A percentile compares a stretch with the other conserved stretches of the same genome.
phyloP scores from a whole-genome alignment of 2,329 filamentous ascomycete species.

The Exophiala sp. region DNA sequence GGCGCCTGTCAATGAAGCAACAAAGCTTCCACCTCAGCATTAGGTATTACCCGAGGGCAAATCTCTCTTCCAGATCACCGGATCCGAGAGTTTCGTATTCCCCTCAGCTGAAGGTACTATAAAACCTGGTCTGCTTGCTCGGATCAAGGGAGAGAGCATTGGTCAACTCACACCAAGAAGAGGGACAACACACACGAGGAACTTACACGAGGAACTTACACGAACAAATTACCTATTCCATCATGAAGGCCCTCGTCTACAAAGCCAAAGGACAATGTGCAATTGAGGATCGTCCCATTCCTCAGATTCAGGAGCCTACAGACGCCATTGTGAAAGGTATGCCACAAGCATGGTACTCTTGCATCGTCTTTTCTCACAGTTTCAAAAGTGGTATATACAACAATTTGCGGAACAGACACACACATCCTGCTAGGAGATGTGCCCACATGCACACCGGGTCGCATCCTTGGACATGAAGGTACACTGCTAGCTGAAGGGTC shows the following conservation, averaged over 20 bases:
- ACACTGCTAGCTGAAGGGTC: not conserved
- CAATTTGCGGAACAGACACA: slow-evolving; percentile 52
- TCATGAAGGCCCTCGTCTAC: slow-evolving; percentile 48
- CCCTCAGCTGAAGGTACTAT: not conserved
- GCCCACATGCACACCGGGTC: slow-evolving; percentile 42
- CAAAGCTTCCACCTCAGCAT: too few relatives aligned
- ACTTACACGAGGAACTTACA: too few relatives aligned
- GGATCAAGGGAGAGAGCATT: too few relatives aligned
- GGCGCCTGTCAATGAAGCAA: not conserved
- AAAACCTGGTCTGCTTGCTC: too few relatives aligned
- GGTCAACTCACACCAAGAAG: too few relatives aligned
- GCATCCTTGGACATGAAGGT: slow-evolving; percentile 50
- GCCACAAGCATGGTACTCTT: too few relatives aligned
- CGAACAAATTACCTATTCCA: not conserved
- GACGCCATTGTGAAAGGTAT: slow-evolving; percentile 47
- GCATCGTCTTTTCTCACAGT: too few relatives aligned
- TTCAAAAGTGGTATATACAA: slow-evolving; percentile 41
- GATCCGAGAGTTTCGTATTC: not conserved
- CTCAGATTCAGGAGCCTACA: slow-evolving; percentile 38
- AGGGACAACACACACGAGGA: too few relatives aligned
- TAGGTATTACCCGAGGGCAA: not conserved
- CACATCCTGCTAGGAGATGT: slow-evolving; percentile 54
- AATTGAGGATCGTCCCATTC: slow-evolving; percentile 41
- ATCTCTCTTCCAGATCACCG: not conserved
- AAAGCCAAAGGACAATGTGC: slow-evolving; percentile 33